Evolutionary conservation across 2,329 filamentous ascomycete species (phyloP), one percentile per base, ranked within the genome.

Genomic region (Pestalotiopsis sp.): DNA sequence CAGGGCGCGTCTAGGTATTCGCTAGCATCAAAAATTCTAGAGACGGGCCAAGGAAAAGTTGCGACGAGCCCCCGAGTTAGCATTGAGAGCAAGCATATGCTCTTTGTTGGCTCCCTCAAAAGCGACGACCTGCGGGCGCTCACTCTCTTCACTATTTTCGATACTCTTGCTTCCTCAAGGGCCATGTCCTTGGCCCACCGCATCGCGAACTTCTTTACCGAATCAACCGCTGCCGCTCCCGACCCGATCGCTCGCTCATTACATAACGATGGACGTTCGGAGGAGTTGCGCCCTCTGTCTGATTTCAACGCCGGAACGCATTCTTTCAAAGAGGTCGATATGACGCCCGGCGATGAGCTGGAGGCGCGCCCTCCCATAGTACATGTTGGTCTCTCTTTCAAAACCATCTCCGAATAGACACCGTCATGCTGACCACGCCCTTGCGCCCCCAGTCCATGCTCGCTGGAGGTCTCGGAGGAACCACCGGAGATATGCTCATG

Each of bases 401-500:
- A 56, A 39, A 56, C 10, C 38, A 64, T 68, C 70, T 59, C 71
- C 74, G 65, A 30, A 56, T 66, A 71, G 44, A 66, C 60, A 59
- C 67, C 56, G 66, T 58, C 69, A 72, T 75, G 68, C 74, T 63
- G 66, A 55, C 24, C 65, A 58, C 70, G 66, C 70, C 17, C 68
- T 68, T 35, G 7, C 30, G 30, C 7, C 30, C 30, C 69, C 74
- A 97, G 94, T 91, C 92, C 78, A 99, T 98, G 94, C 86, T 99
- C 76, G 96, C 96, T 40, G 96, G 96, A 76, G 96, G 95, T 69
- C 84, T 97, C 65, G 96, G 97, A 76, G 96, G 96, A 65, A 94
- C 93, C 17, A 97, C 92, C 67, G 96, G 97, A 68, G 96, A 99
- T 80, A 92, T 99, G 87, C 84, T 99, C 72, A 99, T 99, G 96